phyloP scores from a whole-genome alignment of 495 filamentous ascomycete genomes.

The Hyaloscypha bicolor region DNA sequence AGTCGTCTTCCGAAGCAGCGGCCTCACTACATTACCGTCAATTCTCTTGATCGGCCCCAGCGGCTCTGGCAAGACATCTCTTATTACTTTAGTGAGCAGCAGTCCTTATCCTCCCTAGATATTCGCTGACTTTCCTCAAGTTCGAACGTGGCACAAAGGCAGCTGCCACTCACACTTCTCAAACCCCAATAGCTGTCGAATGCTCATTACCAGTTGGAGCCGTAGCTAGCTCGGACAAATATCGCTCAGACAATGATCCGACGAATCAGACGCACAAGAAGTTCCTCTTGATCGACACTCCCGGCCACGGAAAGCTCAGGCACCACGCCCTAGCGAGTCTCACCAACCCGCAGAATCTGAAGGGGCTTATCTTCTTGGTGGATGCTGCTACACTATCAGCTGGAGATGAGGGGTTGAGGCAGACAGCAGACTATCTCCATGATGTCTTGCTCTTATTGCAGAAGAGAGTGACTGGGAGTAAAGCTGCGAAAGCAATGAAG shows the following conservation, averaged over 20 bases:
- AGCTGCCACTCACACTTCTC: slow-evolving; percentile 77
- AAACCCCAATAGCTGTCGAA: slow-evolving; percentile 70
- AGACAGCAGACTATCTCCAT: slow-evolving; percentile 79
- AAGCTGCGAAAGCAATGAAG: slow-evolving; percentile 57
- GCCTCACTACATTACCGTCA: slow-evolving; percentile 70
- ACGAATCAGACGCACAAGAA: slow-evolving; percentile 63
- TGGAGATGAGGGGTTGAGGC: slow-evolving; percentile 52
- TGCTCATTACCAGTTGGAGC: slow-evolving; percentile 69
- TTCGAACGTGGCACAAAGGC: slow-evolving; percentile 42
- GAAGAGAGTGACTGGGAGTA: slow-evolving; percentile 61
- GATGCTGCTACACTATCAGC: slow-evolving; percentile 74
- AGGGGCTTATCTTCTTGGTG: slow-evolving; percentile 83
- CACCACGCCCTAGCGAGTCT: slow-evolving; percentile 53
- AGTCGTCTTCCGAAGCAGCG: slow-evolving; percentile 66
- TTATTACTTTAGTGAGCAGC: slow-evolving; percentile 73
- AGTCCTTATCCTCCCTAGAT: slow-evolving; percentile 25
- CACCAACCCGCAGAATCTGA: slow-evolving; percentile 54
- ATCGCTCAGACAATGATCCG: slow-evolving; percentile 70
- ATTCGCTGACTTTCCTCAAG: slow-evolving; percentile 33
- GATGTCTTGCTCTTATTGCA: slow-evolving; percentile 82
- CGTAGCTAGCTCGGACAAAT: slow-evolving; percentile 64
- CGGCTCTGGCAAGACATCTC: slow-evolving; percentile 84
- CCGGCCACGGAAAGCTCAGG: slow-evolving; percentile 93
- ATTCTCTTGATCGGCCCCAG: slow-evolving; percentile 86
- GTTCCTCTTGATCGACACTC: slow-evolving; percentile 85